Evolutionary conservation across 2,329 filamentous ascomycete species (phyloP).

Genomic region (Fusarium sambucinum): DNA sequence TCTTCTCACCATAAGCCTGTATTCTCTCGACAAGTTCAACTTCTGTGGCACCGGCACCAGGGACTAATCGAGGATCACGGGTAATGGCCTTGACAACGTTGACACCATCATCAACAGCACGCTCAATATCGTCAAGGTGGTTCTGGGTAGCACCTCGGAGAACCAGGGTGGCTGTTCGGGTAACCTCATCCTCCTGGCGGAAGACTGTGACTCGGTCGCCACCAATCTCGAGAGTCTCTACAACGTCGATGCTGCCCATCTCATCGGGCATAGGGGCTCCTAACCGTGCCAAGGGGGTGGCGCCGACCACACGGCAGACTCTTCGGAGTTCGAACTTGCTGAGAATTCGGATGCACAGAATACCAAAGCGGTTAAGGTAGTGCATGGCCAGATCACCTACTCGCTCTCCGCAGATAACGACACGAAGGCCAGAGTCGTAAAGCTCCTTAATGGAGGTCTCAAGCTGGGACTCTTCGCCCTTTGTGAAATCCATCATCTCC

Average conservation of each 20-base stretch:
- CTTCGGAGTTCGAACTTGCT: slow-evolving; percentile 98
- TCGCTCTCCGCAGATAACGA: slow-evolving; percentile 92
- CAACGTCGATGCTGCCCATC: slow-evolving; percentile 94
- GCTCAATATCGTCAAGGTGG: slow-evolving; percentile 96
- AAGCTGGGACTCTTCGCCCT: slow-evolving; percentile 93
- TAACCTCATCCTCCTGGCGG: slow-evolving; percentile 92
- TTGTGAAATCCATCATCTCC: slow-evolving; percentile 99
- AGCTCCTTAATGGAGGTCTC: slow-evolving; percentile 95
- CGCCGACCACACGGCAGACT: slow-evolving; percentile 94
- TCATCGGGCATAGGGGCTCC: slow-evolving; percentile 99
- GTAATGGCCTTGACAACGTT: slow-evolving; percentile 99
- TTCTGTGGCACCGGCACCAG: slow-evolving; percentile 94
- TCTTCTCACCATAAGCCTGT: slow-evolving; percentile 90
- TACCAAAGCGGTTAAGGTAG: slow-evolving; percentile 97
- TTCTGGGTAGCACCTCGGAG: slow-evolving; percentile 97
- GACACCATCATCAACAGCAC: slow-evolving; percentile 96
- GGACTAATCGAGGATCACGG: slow-evolving; percentile 88
- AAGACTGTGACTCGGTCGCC: slow-evolving; percentile 98
- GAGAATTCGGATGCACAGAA: slow-evolving; percentile 94
- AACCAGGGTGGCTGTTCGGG: slow-evolving; percentile 92
- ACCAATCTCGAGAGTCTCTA: slow-evolving; percentile 97
- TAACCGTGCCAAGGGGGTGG: slow-evolving; percentile 93
- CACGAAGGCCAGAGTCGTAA: slow-evolving; percentile 90
- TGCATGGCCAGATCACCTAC: slow-evolving; percentile 96
- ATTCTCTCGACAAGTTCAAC: slow-evolving; percentile 94